Conservation (phyloP, 2,329 filamentous ascomycete genomes). For the Botryotinia calthae region DNA sequence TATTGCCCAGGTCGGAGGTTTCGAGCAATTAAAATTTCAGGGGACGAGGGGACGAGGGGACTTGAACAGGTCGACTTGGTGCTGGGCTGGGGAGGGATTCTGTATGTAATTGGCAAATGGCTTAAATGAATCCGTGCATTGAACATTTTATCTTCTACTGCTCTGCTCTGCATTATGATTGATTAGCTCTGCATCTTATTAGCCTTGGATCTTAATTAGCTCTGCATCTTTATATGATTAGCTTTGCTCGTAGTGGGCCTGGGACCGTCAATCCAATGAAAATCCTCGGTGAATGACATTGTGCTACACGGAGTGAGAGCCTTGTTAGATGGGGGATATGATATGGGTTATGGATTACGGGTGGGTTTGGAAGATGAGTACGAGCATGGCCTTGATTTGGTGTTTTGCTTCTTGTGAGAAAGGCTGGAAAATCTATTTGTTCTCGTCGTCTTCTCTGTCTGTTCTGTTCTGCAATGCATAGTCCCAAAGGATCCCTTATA, state of each 20-base stretch:
- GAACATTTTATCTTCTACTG: background rate
- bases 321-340: background rate
- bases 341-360: too few relatives aligned
- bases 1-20: background rate
- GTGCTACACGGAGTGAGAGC: background rate
- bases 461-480: too few relatives aligned
- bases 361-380: background rate
- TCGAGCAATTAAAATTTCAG: constrained; percentile 4
- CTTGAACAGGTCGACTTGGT: background rate
- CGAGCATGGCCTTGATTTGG: background rate
- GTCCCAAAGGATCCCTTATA: background rate
- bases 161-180: background rate
- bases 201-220: background rate
- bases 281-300: background rate
- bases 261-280: background rate
- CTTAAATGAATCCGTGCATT: background rate
- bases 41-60: background rate
- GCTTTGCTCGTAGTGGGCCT: background rate
- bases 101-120: background rate
- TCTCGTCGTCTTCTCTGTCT: background rate
- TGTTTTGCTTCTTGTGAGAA: background rate
- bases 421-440: background rate
- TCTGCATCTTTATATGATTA: background rate
- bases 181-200: background rate
- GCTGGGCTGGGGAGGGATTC: too few relatives aligned